A percentile compares a stretch with the other conserved stretches of the same genome.
Evolutionary conservation across 371 early-diverging fungal genomes (phyloP).

Genomic region (Conidiobolus incongruus): DNA sequence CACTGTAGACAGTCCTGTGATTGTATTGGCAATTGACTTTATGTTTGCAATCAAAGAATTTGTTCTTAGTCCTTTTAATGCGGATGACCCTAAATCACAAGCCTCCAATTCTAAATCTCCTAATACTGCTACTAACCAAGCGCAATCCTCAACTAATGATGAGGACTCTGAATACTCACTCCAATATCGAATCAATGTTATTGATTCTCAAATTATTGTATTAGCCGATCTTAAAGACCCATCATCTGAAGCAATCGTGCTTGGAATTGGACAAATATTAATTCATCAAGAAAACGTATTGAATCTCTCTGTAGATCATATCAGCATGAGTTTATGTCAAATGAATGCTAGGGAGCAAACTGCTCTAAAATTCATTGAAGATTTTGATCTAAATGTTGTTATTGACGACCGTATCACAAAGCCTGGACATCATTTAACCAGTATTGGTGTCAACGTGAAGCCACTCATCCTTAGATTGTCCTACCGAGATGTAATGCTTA

Average conservation of each 20-base stretch:
- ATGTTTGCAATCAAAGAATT: conserved; percentile 44
- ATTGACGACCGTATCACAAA: conserved; percentile 38
- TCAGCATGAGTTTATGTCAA: conserved; percentile 79
- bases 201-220: conserved; percentile 70
- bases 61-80: conserved; percentile 31
- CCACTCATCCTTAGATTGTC: conserved; percentile 41
- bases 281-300: conserved; percentile 51
- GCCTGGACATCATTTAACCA: conserved; percentile 25
- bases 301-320: conserved; percentile 46
- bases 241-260: conserved; percentile 70
- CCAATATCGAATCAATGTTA: conserved; percentile 46
- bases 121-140: background rate
- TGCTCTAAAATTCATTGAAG: conserved; percentile 63
- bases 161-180: conserved; percentile 7
- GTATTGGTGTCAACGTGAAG: conserved; percentile 31
- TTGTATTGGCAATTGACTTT: conserved; percentile 70
- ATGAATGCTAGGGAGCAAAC: conserved; percentile 68
- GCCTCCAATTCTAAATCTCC: too few relatives aligned
- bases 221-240: conserved; percentile 49
- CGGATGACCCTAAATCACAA: conserved; percentile 1
- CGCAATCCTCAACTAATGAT: conserved; percentile 5
- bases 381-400: conserved; percentile 54
- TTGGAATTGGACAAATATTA: conserved; percentile 54
- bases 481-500: conserved; percentile 63
- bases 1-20: conserved; percentile 60